Evolutionary conservation across 2,329 filamentous ascomycete species (phyloP).

Genomic region (Apiospora phragmitis): DNA sequence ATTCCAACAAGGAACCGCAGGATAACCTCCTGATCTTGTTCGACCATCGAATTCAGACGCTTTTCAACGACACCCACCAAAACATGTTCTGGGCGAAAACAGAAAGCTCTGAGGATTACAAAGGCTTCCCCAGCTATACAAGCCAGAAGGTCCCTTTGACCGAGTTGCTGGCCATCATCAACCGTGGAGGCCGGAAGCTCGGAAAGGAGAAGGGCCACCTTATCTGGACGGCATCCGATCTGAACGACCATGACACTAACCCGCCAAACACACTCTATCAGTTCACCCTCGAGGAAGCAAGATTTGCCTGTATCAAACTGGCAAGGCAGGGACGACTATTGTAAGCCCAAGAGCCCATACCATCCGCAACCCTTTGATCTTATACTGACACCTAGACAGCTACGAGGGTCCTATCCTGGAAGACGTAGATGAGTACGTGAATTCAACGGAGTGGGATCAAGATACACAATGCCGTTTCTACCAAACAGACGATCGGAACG

Average conservation of each 20-base stretch:
- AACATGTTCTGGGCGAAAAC: constrained; percentile 13
- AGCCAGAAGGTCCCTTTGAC: constrained; percentile 15
- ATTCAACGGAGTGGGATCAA: not conserved
- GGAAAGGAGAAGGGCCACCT: not conserved
- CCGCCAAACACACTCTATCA: constrained; percentile 31
- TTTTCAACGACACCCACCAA: constrained; percentile 19
- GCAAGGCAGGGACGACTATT: constrained; percentile 22
- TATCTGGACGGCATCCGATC: constrained; percentile 2
- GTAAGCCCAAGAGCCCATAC: constrained; percentile 21
- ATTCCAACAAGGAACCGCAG: constrained; percentile 15
- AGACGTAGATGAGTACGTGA: not conserved
- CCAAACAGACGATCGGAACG: not conserved
- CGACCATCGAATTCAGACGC: constrained; percentile 29
- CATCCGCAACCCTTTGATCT: not conserved
- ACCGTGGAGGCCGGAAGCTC: constrained; percentile 12
- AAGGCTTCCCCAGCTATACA: not conserved
- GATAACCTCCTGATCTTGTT: constrained; percentile 30
- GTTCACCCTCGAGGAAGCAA: constrained; percentile 27
- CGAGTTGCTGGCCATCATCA: constrained; percentile 16
- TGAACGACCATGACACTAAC: constrained; percentile 12
- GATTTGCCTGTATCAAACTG: constrained; percentile 18
- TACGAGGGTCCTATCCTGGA: not conserved
- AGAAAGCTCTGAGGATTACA: not conserved
- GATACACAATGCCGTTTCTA: not conserved
- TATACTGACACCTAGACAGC: not conserved